These are phyloP conservation scores for Boletus mariae DNA, from an alignment of 1,284 basidiomycete species.

Conservation along the genomic window DNA sequence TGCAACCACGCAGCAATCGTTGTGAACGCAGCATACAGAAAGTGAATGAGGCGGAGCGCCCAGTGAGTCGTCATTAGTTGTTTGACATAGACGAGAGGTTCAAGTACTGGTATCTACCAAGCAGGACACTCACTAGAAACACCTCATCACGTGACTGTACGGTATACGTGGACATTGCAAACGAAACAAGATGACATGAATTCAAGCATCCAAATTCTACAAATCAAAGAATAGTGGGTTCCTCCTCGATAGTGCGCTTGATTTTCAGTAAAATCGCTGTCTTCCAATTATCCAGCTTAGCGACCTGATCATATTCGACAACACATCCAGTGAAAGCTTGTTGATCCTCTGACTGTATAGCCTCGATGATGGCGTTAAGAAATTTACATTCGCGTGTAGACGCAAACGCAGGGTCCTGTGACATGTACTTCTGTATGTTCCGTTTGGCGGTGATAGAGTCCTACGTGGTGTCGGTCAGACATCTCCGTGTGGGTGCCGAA, in stretches of 20 bases:
- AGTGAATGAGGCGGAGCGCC: conserved; percentile 53
- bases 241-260: conserved; percentile 75
- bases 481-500: conserved; percentile 11
- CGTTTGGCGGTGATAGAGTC: conserved; percentile 83
- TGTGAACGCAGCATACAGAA: conserved; percentile 48
- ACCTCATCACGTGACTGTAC: neutral
- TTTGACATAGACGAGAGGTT: conserved; percentile 10
- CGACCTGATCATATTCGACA: conserved; percentile 83
- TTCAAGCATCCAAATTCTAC: neutral
- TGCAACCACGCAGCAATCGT: conserved; percentile 40
- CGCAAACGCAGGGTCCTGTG: conserved; percentile 77
- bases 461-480: conserved; percentile 39
- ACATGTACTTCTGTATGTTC: conserved; percentile 71
- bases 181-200: neutral
- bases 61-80: conserved; percentile 38
- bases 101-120: neutral
- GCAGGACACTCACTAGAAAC: neutral
- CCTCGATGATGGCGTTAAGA: conserved; percentile 69
- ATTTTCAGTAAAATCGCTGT: conserved; percentile 84
- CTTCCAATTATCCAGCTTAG: conserved; percentile 94
- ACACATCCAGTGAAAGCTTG: conserved; percentile 80
- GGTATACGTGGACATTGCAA: neutral
- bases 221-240: conserved; percentile 40
- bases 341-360: conserved; percentile 75
- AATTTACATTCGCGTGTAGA: conserved; percentile 92